These are phyloP conservation scores for Phaeophleospora eucalypticola DNA, from an alignment of 2,329 filamentous ascomycete genomes.

Conservation along the genomic window DNA sequence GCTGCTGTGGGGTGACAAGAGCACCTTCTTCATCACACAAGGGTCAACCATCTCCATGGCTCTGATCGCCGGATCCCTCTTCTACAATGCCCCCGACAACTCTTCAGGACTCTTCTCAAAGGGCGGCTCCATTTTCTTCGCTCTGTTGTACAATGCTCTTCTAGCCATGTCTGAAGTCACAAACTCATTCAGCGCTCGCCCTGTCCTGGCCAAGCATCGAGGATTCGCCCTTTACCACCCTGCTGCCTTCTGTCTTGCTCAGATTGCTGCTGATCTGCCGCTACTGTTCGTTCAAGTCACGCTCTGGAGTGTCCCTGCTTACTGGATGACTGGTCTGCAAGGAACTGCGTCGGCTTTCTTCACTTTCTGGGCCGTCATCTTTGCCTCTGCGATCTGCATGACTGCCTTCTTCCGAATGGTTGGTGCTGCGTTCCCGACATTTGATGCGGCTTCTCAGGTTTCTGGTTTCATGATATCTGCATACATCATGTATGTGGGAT, in stretches of 20 bases:
- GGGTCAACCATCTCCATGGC: conserved; percentile 55
- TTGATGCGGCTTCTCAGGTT: conserved; percentile 31
- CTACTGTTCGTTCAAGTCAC: conserved; percentile 57
- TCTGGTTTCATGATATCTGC: conserved; percentile 29
- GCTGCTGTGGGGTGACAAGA: conserved; percentile 62
- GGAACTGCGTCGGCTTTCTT: conserved; percentile 54
- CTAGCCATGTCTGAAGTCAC: conserved; percentile 64
- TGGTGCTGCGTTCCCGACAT: conserved; percentile 31
- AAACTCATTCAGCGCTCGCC: conserved; percentile 44
- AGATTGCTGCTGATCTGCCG: conserved; percentile 50
- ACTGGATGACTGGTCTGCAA: conserved; percentile 61
- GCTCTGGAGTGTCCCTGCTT: conserved; percentile 55
- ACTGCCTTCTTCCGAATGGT: conserved; percentile 44
- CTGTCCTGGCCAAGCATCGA: conserved; percentile 45
- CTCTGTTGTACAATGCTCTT: conserved; percentile 59
- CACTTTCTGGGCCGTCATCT: conserved; percentile 55
- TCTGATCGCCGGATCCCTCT: conserved; percentile 61
- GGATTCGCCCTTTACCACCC: conserved; percentile 39
- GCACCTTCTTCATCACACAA: conserved; percentile 61
- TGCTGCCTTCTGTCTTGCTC: conserved; percentile 49
- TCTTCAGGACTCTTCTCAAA: conserved; percentile 61
- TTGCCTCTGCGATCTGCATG: conserved; percentile 45
- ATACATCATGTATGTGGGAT: conserved; percentile 33
- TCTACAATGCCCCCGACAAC: conserved; percentile 59
- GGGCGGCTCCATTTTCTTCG: conserved; percentile 60